Conservation (phyloP, 1,284 basidiomycete species). For the Austroboletus niveus region DNA sequence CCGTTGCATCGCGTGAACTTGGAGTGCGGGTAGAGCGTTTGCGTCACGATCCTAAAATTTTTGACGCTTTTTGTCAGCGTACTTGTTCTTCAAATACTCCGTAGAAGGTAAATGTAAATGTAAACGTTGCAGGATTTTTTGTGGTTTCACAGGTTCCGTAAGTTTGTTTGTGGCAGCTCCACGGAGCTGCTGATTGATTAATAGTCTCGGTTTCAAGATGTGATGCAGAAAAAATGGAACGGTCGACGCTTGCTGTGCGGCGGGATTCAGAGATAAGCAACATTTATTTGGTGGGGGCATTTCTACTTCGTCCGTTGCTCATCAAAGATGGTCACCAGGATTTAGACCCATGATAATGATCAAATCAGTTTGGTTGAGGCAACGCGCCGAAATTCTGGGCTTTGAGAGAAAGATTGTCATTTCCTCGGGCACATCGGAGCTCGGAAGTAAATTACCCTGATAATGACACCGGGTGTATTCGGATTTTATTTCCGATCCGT, state of each 20-base stretch:
- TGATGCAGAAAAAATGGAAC: neutral
- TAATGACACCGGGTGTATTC: neutral
- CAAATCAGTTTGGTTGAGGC: neutral
- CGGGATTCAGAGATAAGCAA: neutral
- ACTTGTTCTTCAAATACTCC: neutral
- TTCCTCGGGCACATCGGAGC: neutral
- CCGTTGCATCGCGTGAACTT: conserved; percentile 1
- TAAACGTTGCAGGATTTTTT: neutral
- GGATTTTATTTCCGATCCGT: neutral
- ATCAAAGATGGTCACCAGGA: neutral
- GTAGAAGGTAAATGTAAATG: neutral
- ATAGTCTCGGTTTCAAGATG: neutral
- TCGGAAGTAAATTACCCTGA: neutral
- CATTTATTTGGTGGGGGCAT: neutral
- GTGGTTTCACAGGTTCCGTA: neutral
- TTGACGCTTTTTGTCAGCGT: neutral
- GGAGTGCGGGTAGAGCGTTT: too few relatives aligned
- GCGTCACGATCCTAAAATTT: neutral
- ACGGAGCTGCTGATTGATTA: neutral
- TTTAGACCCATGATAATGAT: neutral
- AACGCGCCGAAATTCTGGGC: neutral
- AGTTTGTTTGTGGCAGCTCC: neutral
- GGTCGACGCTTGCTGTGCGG: neutral
- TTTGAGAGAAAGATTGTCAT: neutral
- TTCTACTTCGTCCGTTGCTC: conserved; percentile 1